Evolutionary conservation across 164 flowering plant species (phyloP).

Genomic region (Magnolia officinalis): DNA sequence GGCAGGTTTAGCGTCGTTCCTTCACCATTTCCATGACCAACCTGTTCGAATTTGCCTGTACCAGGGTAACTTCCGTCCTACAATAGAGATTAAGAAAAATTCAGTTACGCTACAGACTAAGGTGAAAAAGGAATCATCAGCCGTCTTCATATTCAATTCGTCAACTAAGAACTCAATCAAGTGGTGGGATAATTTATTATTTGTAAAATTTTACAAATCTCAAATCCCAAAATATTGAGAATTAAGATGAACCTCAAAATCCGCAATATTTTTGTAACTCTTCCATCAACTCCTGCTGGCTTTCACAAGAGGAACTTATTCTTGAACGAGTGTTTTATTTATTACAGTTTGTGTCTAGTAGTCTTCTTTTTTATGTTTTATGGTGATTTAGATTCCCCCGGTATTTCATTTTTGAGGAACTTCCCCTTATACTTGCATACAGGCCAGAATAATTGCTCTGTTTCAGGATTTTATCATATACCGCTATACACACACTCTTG

Average conservation of each 20-base stretch:
- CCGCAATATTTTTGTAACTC: not conserved
- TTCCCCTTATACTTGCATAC: too few species aligned
- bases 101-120: not conserved
- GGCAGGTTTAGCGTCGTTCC: conserved; percentile 88
- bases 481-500: too few species aligned
- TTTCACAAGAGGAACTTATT: not conserved
- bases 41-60: conserved; percentile 80
- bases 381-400: too few species aligned
- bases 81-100: conserved; percentile 4
- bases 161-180: not conserved
- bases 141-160: not conserved
- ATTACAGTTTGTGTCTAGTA: too few species aligned
- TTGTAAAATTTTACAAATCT: not conserved
- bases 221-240: not conserved
- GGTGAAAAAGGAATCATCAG: not conserved
- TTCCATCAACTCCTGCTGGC: not conserved
- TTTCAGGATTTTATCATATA: too few species aligned
- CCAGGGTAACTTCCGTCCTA: conserved; percentile 99
- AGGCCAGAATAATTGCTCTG: too few species aligned
- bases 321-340: too few species aligned
- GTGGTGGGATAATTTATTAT: too few species aligned
- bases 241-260: not conserved
- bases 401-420: too few species aligned
- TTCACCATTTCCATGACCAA: conserved; percentile 80
- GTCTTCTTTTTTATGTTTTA: too few species aligned